Base-by-base conservation (phyloP, 192 early-diverging fungal species). In the Coemansia sp. region DNA sequence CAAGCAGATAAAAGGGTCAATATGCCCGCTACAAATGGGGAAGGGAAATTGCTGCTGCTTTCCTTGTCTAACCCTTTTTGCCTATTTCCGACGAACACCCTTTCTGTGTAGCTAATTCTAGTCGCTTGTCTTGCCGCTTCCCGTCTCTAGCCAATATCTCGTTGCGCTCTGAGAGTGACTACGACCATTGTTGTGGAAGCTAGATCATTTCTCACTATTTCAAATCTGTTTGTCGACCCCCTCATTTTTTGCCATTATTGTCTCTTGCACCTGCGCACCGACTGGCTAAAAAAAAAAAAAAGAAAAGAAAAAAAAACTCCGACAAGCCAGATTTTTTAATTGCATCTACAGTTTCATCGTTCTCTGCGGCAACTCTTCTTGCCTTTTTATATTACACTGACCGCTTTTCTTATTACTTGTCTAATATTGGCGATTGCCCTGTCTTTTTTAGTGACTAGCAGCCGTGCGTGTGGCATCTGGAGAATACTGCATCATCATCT, bases 1-100 rank as follows among this genome's bases (percentile, higher is more conserved):
- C 36, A 6, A 56, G 51, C 54, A 66, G 42, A 72, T 66, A 66
- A 62, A 66, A 68, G 53, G 46, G 61, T 63, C 61, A 53, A 63
- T 22, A 53, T 32, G 61, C 50, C 32, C 61, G 25, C 24, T 63
- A 51, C 29, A 53, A 32, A 63, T 63, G 50, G 61, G 20, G 27
- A 63, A 46, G 39, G 39, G 39, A 46, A 46, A 46, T 46, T 14
- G 25, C 42, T 39, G 22, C 58, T 52, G 50, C 19, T 53, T 24
- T 36, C 36, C 20, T 36, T 60, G 57, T 31, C 57, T 25, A 8
- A 30, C 33, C 21, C 19, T 59, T 59, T 29, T 61, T 36, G 42
- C 39, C 10, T 63, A 51, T 53, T 63, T 63, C 50, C 24, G 27
- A 31, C 46, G 33, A 31, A 57, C 30, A 27, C 6, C 50, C 61